These are phyloP conservation scores for Ophiostoma ulmi DNA, from an alignment of 2,329 filamentous ascomycete species.

Conservation along the genomic window DNA sequence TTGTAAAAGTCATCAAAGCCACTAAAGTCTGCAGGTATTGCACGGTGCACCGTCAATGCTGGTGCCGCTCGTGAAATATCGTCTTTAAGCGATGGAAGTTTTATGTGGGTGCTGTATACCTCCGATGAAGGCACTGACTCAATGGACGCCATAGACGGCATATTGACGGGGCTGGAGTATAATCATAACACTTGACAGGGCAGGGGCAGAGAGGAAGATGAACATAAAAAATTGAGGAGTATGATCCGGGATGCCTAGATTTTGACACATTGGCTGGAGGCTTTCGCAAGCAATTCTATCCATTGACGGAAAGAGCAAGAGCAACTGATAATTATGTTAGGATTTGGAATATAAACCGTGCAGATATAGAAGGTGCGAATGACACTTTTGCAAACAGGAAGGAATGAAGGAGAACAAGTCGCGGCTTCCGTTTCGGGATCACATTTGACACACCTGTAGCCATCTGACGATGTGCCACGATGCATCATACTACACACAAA, in stretches of 20 bases:
- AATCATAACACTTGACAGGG: background rate
- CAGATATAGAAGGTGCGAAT: background rate
- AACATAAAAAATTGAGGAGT: background rate
- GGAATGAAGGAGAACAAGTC: background rate
- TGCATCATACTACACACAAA: background rate
- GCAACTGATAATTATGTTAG: background rate
- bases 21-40: background rate
- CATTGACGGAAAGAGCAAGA: background rate
- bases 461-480: background rate
- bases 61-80: background rate
- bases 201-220: background rate
- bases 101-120: background rate
- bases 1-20: background rate
- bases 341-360: too few relatives aligned
- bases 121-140: background rate
- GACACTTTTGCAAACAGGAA: background rate
- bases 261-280: background rate
- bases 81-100: constrained; percentile 14
- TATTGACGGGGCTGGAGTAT: background rate
- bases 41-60: background rate
- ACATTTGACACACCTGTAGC: background rate
- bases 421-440: background rate
- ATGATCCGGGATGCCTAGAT: background rate
- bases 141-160: too few relatives aligned
- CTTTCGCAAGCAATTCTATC: background rate